Base-by-base conservation (phyloP, 2,329 filamentous ascomycete species). In the Neofusicoccum ribis region DNA sequence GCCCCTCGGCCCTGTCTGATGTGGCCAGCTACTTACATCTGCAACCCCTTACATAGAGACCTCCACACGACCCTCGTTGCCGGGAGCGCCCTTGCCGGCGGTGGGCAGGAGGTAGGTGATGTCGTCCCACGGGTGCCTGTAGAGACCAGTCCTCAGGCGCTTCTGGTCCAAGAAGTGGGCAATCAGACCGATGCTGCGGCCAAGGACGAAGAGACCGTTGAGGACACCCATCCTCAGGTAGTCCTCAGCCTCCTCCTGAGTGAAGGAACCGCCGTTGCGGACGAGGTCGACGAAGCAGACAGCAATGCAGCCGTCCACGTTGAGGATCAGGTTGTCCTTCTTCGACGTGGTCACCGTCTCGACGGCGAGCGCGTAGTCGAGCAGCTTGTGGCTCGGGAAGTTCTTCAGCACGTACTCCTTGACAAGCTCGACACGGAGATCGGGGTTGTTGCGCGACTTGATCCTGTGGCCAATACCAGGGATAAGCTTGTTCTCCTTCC, bases 101-200 rank as follows among this genome's bases (percentile, higher is more conserved):
- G 77, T 71, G 64, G 77, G 76, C 66, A 79, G 73, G 56, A 79
- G 76, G 73, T 79, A 79, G 17, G 93, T 97, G 78, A 97, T 97
- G 80, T 97, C 93, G 79, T 97, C 95, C 95, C 95, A 98, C 78
- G 95, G 95, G 88, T 97, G 76, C 69, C 63, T 91, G 91, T 99
- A 99, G 71, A 99, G 89, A 80, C 95, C 95, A 76, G 95, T 99
- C 76, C 94, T 91, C 81, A 99, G 88, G 82, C 95, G 89, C 93
- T 99, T 99, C 88, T 99, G 95, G 85, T 99, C 95, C 75, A 99
- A 89, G 88, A 94, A 98, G 84, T 99, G 95, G 77, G 95, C 95
- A 90, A 99, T 99, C 72, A 99, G 87, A 91, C 95, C 95, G 77
- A 99, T 99, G 81, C 88, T 92, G 78, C 95, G 91, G 77, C 95